Evolutionary conservation across 2,329 filamentous ascomycete species (phyloP).

Genomic region (Fusarium drepaniforme): DNA sequence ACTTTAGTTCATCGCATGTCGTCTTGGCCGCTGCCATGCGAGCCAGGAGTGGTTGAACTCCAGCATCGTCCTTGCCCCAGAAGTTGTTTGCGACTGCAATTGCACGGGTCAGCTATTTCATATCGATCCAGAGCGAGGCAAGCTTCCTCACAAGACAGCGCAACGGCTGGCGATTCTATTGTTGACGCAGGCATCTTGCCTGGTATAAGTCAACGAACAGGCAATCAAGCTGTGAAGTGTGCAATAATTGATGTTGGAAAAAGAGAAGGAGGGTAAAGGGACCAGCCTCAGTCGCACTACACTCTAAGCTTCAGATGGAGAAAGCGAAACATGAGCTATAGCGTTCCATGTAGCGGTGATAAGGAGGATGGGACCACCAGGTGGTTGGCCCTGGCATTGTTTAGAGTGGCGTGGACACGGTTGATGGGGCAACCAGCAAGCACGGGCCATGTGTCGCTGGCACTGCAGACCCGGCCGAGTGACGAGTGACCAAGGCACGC

Average conservation of each 20-base stretch:
- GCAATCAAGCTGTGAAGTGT: slow-evolving; percentile 12
- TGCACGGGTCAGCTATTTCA: slow-evolving; percentile 29
- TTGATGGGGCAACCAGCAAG: slow-evolving; percentile 36
- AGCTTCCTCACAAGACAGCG: slow-evolving; percentile 71
- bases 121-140: neutral
- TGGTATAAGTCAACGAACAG: slow-evolving; percentile 21
- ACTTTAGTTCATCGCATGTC: slow-evolving; percentile 92
- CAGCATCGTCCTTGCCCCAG: slow-evolving; percentile 99
- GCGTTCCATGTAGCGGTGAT: slow-evolving; percentile 28
- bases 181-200: slow-evolving; percentile 70
- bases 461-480: neutral
- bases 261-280: slow-evolving; percentile 25
- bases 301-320: slow-evolving; percentile 33
- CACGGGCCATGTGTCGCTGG: slow-evolving; percentile 6
- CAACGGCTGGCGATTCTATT: slow-evolving; percentile 73
- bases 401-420: slow-evolving; percentile 30
- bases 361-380: slow-evolving; percentile 21
- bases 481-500: neutral
- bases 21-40: slow-evolving; percentile 96
- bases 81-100: slow-evolving; percentile 94
- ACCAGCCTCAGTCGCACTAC: slow-evolving; percentile 38
- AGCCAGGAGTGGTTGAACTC: slow-evolving; percentile 89
- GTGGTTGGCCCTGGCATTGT: slow-evolving; percentile 33
- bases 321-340: slow-evolving; percentile 28
- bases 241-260: slow-evolving; percentile 6